Conservation (phyloP, 2,329 filamentous ascomycete species). For the Thielaviopsis punctulata region DNA sequence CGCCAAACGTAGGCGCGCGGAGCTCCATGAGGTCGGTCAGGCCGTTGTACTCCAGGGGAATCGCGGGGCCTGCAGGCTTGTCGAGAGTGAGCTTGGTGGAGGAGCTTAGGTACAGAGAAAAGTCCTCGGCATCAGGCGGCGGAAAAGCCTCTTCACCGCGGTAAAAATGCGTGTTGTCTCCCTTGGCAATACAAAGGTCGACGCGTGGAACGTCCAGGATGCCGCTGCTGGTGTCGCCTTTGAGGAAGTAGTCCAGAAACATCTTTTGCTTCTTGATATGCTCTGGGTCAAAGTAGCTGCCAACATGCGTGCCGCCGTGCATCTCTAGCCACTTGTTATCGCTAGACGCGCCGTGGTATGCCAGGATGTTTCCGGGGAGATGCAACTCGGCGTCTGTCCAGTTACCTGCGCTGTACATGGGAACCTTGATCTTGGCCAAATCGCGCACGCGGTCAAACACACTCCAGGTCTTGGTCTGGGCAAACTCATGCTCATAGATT, state of each 20-base stretch:
- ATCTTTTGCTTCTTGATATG: slow-evolving; percentile 49
- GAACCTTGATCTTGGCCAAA: slow-evolving; percentile 48
- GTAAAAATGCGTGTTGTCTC: slow-evolving; percentile 50
- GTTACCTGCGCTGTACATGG: slow-evolving; percentile 49
- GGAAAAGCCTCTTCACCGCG: slow-evolving; percentile 37
- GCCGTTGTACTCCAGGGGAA: not conserved
- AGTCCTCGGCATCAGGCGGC: slow-evolving; percentile 37
- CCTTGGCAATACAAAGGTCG: slow-evolving; percentile 43
- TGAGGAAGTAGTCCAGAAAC: slow-evolving; percentile 56
- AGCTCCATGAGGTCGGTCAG: not conserved
- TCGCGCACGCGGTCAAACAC: slow-evolving; percentile 42
- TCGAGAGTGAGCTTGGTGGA: not conserved
- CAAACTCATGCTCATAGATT: not conserved
- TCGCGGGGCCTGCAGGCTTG: not conserved
- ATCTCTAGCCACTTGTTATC: slow-evolving; percentile 52
- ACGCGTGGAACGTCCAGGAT: slow-evolving; percentile 46
- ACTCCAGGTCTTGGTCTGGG: slow-evolving; percentile 16
- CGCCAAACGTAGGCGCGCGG: not conserved
- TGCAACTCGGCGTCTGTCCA: slow-evolving; percentile 57
- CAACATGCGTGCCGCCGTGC: slow-evolving; percentile 52
- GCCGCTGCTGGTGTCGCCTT: slow-evolving; percentile 44
- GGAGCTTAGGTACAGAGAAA: slow-evolving; percentile 50
- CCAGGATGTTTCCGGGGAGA: slow-evolving; percentile 50
- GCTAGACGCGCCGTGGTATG: slow-evolving; percentile 45
- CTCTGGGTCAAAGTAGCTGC: slow-evolving; percentile 55